Percentiles rank a stretch among this genome's conserved stretches.
These are phyloP conservation scores for Trichophyton rubrum DNA, from an alignment of 2,329 filamentous ascomycete genomes.

Conservation along the genomic window DNA sequence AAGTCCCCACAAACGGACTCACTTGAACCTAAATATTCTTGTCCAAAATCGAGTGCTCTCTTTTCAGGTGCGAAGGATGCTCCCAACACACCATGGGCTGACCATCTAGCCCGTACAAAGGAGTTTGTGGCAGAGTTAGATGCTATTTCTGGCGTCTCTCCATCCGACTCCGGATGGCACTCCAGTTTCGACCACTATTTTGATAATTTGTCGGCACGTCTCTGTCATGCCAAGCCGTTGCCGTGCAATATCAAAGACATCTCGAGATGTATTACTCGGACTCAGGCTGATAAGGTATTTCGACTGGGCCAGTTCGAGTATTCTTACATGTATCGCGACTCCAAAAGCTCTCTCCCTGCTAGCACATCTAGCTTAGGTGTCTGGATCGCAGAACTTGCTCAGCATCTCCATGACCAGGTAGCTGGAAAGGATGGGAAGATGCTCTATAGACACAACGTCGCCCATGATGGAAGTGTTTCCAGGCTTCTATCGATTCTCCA, in stretches of 20 bases:
- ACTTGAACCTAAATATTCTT: constrained; percentile 61
- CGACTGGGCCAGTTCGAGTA: constrained; percentile 72
- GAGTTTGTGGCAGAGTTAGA: constrained; percentile 51
- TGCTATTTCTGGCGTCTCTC: constrained; percentile 51
- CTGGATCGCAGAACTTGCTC: constrained; percentile 59
- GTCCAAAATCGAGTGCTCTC: constrained; percentile 39
- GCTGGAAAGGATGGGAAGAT: constrained; percentile 29
- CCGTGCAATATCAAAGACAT: constrained; percentile 49
- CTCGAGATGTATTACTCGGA: constrained; percentile 48
- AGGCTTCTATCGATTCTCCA: constrained; percentile 58
- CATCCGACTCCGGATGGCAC: constrained; percentile 51
- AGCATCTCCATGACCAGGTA: constrained; percentile 48
- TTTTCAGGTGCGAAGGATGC: constrained; percentile 37
- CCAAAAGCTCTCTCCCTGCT: constrained; percentile 48
- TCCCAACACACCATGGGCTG: constrained; percentile 44
- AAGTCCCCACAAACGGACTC: constrained; percentile 39
- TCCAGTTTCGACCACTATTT: constrained; percentile 64
- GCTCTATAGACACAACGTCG: constrained; percentile 62
- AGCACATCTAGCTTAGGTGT: constrained; percentile 54
- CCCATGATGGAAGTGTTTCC: constrained; percentile 64
- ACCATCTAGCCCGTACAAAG: constrained; percentile 47
- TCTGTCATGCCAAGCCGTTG: constrained; percentile 61
- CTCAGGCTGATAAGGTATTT: constrained; percentile 56
- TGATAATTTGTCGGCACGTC: constrained; percentile 66
- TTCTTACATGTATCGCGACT: constrained; percentile 61